Evolutionary conservation across 768 basidiomycete genomes (phyloP).

Genomic region (Boletus sensibilis): DNA sequence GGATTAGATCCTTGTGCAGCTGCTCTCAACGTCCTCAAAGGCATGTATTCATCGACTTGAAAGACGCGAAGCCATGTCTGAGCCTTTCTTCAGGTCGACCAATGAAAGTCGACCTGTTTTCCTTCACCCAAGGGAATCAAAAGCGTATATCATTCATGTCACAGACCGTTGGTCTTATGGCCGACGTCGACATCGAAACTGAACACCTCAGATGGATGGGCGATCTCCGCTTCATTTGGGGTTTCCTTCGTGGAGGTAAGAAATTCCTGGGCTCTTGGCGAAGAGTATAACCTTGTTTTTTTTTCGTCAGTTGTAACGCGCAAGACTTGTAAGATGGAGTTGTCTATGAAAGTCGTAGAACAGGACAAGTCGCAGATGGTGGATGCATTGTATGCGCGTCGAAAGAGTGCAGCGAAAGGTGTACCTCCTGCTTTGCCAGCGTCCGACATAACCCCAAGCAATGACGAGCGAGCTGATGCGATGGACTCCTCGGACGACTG

Average conservation of each 20-base stretch:
- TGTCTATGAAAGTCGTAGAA: slow-evolving; percentile 69
- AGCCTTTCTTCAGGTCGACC: slow-evolving; percentile 50
- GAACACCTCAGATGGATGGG: slow-evolving; percentile 89
- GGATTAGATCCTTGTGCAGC: slow-evolving; percentile 73
- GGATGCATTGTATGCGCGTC: slow-evolving; percentile 43
- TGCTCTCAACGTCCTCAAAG: slow-evolving; percentile 79
- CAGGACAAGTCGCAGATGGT: slow-evolving; percentile 73
- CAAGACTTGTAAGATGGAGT: slow-evolving; percentile 63
- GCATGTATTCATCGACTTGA: slow-evolving; percentile 22
- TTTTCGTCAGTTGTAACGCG: slow-evolving; percentile 50
- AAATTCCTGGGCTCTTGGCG: background rate
- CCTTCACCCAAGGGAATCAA: slow-evolving; percentile 65
- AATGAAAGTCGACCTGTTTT: slow-evolving; percentile 76
- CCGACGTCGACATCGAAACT: slow-evolving; percentile 81
- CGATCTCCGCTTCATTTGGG: slow-evolving; percentile 71
- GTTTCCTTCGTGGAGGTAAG: slow-evolving; percentile 69
- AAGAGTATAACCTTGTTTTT: background rate
- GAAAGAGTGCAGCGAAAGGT: slow-evolving; percentile 21
- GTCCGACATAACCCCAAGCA: slow-evolving; percentile 10
- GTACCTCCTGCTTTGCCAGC: slow-evolving; percentile 6
- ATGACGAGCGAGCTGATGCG: slow-evolving; percentile 15
- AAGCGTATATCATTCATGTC: slow-evolving; percentile 77
- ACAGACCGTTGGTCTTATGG: slow-evolving; percentile 80
- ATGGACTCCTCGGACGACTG: slow-evolving; percentile 54
- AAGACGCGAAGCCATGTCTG: background rate